Conservation (phyloP, 176 grass and related monocot species). For the Poa annua region DNA sequence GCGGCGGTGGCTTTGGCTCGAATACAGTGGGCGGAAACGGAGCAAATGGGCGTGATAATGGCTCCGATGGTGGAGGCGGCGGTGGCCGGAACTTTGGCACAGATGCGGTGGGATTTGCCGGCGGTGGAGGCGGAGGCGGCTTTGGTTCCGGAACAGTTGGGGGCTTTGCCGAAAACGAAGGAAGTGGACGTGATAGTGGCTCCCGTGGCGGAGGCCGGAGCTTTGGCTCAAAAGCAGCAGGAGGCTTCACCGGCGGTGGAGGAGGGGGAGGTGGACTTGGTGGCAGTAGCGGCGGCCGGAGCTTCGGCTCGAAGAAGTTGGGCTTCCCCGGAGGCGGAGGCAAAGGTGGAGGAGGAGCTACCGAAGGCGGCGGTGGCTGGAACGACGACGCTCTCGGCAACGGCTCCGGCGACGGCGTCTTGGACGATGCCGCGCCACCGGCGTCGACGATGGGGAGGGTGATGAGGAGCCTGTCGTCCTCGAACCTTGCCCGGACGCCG, state of each 20-base stretch:
- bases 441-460: constrained; percentile 36
- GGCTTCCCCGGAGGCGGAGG: constrained; percentile 16
- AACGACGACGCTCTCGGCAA: background rate
- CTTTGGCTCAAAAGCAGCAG: background rate
- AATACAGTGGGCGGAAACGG: background rate
- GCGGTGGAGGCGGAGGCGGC: background rate
- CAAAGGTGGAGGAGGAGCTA: background rate
- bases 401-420: background rate
- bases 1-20: background rate
- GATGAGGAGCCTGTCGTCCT: constrained; percentile 47
- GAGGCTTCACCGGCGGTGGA: background rate
- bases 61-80: background rate
- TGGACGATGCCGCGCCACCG: background rate
- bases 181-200: constrained; percentile 1
- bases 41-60: background rate
- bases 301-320: background rate
- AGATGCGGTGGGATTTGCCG: background rate
- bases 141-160: background rate
- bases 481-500: constrained; percentile 54
- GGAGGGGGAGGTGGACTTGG: background rate
- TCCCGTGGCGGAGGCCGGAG: background rate
- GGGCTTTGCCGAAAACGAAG: background rate
- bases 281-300: background rate
- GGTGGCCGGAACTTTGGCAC: background rate
- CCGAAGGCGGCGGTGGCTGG: background rate